These are phyloP conservation scores for Chytridiales sp. DNA, from an alignment of 371 early-diverging fungal species.

Conservation along the genomic window DNA sequence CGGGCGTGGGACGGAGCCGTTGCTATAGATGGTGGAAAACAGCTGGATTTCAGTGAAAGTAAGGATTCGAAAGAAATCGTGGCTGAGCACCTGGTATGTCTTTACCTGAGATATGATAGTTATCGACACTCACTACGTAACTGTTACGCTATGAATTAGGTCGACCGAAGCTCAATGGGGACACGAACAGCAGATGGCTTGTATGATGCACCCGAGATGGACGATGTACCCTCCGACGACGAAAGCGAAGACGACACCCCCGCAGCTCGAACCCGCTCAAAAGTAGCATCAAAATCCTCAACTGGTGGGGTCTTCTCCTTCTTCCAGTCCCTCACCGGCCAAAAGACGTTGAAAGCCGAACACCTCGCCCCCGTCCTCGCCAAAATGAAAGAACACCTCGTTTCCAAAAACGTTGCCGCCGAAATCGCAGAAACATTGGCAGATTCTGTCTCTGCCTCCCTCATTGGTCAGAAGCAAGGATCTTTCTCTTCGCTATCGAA, in stretches of 20 bases:
- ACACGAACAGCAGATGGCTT: constrained; percentile 66
- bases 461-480: constrained; percentile 78
- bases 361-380: constrained; percentile 68
- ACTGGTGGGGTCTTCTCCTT: constrained; percentile 60
- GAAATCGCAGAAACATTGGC: constrained; percentile 86
- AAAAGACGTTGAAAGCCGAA: constrained; percentile 62
- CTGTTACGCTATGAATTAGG: too few species aligned
- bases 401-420: constrained; percentile 92
- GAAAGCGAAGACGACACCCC: constrained; percentile 43
- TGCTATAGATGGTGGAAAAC: constrained; percentile 5
- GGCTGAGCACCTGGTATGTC: constrained; percentile 19
- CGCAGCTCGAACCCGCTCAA: constrained; percentile 30
- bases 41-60: constrained; percentile 31
- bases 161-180: constrained; percentile 26
- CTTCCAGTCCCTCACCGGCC: constrained; percentile 67
- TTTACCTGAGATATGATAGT: neutral
- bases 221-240: constrained; percentile 47
- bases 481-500: constrained; percentile 41
- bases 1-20: constrained; percentile 25
- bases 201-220: constrained; percentile 82
- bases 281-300: constrained; percentile 14
- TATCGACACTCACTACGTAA: neutral
- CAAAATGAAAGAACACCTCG: constrained; percentile 87
- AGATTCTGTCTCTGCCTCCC: constrained; percentile 69
- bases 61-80: constrained; percentile 1